Percentiles rank a stretch among this genome's conserved stretches.
phyloP scores from a whole-genome alignment of 768 basidiomycete genomes.

The Gloeophyllum trabeum region DNA sequence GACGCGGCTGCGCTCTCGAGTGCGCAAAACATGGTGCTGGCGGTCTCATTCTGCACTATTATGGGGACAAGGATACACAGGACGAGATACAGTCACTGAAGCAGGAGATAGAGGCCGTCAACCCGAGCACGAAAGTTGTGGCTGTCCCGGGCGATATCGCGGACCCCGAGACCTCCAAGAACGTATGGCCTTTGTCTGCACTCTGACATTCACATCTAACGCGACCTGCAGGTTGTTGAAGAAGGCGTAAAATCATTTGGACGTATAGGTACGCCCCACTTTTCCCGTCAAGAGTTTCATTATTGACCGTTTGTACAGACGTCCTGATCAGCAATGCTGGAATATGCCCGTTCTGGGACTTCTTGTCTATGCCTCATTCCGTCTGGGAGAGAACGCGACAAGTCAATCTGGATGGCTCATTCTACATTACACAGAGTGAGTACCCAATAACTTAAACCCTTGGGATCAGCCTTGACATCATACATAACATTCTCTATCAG shows the following conservation, averaged over 20 bases:
- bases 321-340: slow-evolving; percentile 48
- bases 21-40: slow-evolving; percentile 53
- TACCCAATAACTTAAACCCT: too few relatives aligned
- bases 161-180: slow-evolving; percentile 38
- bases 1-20: slow-evolving; percentile 56
- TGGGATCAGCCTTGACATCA: too few relatives aligned
- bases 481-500: slow-evolving; percentile 16
- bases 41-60: slow-evolving; percentile 56
- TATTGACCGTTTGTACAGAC: slow-evolving; percentile 15
- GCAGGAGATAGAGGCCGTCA: slow-evolving; percentile 30
- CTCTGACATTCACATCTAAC: background rate
- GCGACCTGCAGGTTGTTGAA: slow-evolving; percentile 39
- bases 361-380: slow-evolving; percentile 54
- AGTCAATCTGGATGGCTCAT: slow-evolving; percentile 70
- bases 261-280: slow-evolving; percentile 45
- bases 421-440: slow-evolving; percentile 56
- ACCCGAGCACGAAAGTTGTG: slow-evolving; percentile 27
- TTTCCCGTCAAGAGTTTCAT: slow-evolving; percentile 12
- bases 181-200: slow-evolving; percentile 23
- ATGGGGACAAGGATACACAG: slow-evolving; percentile 45
- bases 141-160: slow-evolving; percentile 59
- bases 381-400: slow-evolving; percentile 56
- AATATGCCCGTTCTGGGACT: slow-evolving; percentile 71
- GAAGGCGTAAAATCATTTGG: slow-evolving; percentile 48
- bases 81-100: slow-evolving; percentile 35